These are phyloP conservation scores for Candida mesenterica DNA, from an alignment of 1,139 yeast species.

Conservation along the genomic window DNA sequence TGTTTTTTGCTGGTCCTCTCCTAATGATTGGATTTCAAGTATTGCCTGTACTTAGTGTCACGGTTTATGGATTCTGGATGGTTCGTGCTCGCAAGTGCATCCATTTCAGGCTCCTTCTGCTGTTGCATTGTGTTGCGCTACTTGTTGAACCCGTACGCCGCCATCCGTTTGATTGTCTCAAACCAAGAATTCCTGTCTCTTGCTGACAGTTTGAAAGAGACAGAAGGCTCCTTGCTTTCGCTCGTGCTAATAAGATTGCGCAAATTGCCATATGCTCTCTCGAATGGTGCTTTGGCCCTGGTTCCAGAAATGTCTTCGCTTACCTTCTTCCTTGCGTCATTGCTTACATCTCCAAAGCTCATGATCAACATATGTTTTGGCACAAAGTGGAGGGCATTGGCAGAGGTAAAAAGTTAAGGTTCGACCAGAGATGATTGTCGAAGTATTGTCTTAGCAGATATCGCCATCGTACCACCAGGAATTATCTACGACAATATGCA, in stretches of 20 bases:
- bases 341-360: slow-evolving; percentile 78
- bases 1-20: slow-evolving; percentile 63
- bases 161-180: slow-evolving; percentile 44
- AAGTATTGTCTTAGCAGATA: slow-evolving; percentile 63
- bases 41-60: slow-evolving; percentile 67
- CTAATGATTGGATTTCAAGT: slow-evolving; percentile 84
- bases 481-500: slow-evolving; percentile 66
- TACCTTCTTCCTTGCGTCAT: slow-evolving; percentile 69
- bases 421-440: slow-evolving; percentile 53
- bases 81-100: slow-evolving; percentile 67
- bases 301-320: slow-evolving; percentile 67
- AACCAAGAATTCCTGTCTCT: slow-evolving; percentile 74
- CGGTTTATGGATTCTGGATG: slow-evolving; percentile 89
- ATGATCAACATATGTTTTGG: slow-evolving; percentile 80
- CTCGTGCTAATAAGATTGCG: slow-evolving; percentile 75
- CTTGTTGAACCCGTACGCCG: slow-evolving; percentile 54
- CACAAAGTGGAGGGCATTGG: slow-evolving; percentile 67
- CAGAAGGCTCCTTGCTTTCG: slow-evolving; percentile 60
- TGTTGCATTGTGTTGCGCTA: slow-evolving; percentile 71
- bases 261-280: slow-evolving; percentile 89
- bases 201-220: slow-evolving; percentile 62
- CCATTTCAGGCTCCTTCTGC: slow-evolving; percentile 69
- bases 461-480: slow-evolving; percentile 60
- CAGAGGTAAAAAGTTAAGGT: slow-evolving; percentile 56
- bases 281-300: slow-evolving; percentile 90